Evolutionary conservation across 306 rosid species (phyloP).

Genomic region (Ochetophila trinervis): DNA sequence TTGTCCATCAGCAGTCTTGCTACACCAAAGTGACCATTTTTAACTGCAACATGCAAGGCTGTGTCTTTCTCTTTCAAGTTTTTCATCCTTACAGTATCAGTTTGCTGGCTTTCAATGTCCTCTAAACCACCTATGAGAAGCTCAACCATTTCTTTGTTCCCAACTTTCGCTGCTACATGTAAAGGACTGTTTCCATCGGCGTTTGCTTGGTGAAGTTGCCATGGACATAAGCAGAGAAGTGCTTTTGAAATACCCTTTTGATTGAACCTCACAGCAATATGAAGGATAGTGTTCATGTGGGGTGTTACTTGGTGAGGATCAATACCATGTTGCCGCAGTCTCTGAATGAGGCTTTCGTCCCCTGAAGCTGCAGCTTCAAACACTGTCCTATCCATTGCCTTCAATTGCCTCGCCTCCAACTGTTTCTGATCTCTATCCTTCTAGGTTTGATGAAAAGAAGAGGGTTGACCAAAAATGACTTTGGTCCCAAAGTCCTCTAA

Average conservation of each 20-base stretch:
- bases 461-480: too few relatives aligned
- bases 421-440: too few relatives aligned
- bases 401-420: too few relatives aligned
- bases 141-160: background rate
- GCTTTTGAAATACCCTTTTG: background rate
- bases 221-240: background rate
- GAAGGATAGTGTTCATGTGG: slow-evolving; percentile 1
- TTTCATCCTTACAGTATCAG: background rate
- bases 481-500: too few relatives aligned
- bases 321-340: background rate
- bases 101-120: background rate
- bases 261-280: slow-evolving; percentile 1
- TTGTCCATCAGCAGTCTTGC: slow-evolving; percentile 3
- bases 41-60: slow-evolving; percentile 8
- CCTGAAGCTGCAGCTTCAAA: background rate
- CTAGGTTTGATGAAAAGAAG: too few relatives aligned
- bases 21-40: background rate
- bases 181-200: background rate
- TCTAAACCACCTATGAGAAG: background rate
- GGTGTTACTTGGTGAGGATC: background rate
- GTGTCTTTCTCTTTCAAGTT: background rate
- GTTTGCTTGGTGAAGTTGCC: slow-evolving; percentile 2
- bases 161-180: slow-evolving; percentile 5
- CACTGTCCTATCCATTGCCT: background rate
- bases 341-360: background rate